Evolutionary conservation across 179 eudicot species (phyloP).

Genomic region (Kewa caespitosa): DNA sequence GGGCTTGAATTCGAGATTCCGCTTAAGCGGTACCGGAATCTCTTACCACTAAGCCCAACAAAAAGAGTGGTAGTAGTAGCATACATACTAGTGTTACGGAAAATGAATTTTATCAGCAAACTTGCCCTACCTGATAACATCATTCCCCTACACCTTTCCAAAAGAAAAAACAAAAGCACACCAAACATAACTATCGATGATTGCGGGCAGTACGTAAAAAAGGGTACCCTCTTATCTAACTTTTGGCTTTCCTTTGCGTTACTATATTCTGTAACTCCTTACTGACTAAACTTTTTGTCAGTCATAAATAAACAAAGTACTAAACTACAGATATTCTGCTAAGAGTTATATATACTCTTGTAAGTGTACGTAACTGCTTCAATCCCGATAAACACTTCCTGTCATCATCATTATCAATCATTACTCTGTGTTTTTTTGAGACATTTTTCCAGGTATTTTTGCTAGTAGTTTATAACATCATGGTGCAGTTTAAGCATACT

Average conservation of each 20-base stretch:
- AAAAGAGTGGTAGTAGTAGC: background rate
- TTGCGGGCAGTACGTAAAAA: conserved; percentile 20
- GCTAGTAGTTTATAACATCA: conserved; percentile 17
- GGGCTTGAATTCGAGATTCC: too few relatives aligned
- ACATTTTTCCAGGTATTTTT: conserved; percentile 13
- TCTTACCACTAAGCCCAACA: background rate
- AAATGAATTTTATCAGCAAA: background rate
- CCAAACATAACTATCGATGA: conserved; percentile 11
- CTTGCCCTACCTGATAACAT: conserved; percentile 25
- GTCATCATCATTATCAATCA: conserved; percentile 17
- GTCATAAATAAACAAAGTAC: too few relatives aligned
- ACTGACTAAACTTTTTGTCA: background rate
- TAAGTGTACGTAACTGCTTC: conserved; percentile 14
- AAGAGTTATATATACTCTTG: background rate
- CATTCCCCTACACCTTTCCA: conserved; percentile 15
- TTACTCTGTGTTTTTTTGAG: conserved; percentile 12
- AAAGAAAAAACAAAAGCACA: conserved; percentile 4
- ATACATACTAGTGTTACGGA: too few relatives aligned
- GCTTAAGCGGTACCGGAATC: background rate
- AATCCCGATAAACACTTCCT: conserved; percentile 19
- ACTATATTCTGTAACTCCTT: too few relatives aligned
- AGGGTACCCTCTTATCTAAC: conserved; percentile 1
- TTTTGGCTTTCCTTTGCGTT: conserved; percentile 4
- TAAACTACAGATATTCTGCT: conserved; percentile 2
- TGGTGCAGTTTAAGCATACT: conserved; percentile 5